Evolutionary conservation across 805 yeast species (phyloP), one percentile per base, ranked within the genome.

Genomic region (Kuraishia floccosa): DNA sequence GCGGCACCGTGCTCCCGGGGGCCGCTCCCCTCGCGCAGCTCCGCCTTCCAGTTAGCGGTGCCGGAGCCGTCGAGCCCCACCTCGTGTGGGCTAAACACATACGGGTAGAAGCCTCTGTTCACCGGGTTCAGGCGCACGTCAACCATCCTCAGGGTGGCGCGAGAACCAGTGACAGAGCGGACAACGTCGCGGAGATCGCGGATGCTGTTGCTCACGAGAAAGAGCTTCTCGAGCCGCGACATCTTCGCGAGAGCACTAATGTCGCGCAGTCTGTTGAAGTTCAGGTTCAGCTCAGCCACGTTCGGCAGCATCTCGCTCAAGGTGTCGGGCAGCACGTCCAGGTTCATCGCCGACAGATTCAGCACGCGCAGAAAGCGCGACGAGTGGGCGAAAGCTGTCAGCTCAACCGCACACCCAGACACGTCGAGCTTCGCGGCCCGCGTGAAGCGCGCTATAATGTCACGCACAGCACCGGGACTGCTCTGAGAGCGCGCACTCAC

Each of bases 81-180:
- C 30, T 61, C 72, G 6, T 56, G 56, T 4, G 68, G 66, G 37
- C 61, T 63, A 46, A 71, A 70, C 2, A 71, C 71, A 39, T 60
- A 68, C 1, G 78, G 74, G 42, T 71, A 69, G 30, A 65, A 52
- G 8, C 58, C 63, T 26, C 53, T 47, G 25, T 63, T 68, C 17
- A 68, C 36, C 11, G 72, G 66, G 38, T 71, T 71, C 33, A 69
- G 60, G 23, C 76, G 51, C 29, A 68, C 34, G 42, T 71, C 78
- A 12, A 71, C 41, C 6, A 56, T 47, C 33, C 44, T 50, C 37
- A 71, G 41, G 3, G 51, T 41, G 3, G 36, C 31, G 26, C 72
- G 43, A 1, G 54, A 39, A 0, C 49, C 51, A 4, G 50, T 39
- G 19, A 58, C 37, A 2, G 58, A 49, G 4, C 44, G 39, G 7